Evolutionary conservation across 352 stramenopile genomes (phyloP).

Genomic region (Globisporangium ultimum): DNA sequence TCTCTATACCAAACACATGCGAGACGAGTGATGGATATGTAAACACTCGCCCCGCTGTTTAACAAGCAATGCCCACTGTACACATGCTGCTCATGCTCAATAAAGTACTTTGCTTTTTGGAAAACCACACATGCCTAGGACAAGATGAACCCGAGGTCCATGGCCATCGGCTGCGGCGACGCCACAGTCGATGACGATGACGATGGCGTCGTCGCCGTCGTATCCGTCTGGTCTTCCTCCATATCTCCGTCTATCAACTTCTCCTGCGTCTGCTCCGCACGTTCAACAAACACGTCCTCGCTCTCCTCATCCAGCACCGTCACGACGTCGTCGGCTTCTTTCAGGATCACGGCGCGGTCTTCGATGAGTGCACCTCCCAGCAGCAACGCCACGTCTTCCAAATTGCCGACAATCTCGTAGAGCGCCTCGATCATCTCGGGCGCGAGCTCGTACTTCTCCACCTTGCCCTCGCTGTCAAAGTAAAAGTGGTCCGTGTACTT

Average conservation of each 20-base stretch:
- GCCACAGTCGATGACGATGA: background rate
- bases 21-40: no score
- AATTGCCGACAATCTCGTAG: slow-evolving; percentile 21
- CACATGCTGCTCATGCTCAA: no score
- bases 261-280: no score
- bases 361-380: slow-evolving; percentile 16
- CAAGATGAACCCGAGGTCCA: slow-evolving; percentile 15
- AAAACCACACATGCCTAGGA: no score
- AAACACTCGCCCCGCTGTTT: no score
- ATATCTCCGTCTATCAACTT: background rate
- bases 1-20: no score
- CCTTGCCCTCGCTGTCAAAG: slow-evolving; percentile 19
- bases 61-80: no score
- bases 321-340: background rate
- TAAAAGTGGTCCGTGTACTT: slow-evolving; percentile 29
- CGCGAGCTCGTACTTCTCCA: slow-evolving; percentile 16
- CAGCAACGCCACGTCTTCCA: slow-evolving; percentile 23
- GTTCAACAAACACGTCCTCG: background rate
- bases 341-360: slow-evolving; percentile 5
- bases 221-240: background rate
- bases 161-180: slow-evolving; percentile 3
- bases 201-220: background rate
- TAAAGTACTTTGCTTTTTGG: no score
- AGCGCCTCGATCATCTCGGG: slow-evolving; percentile 28
- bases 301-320: background rate